Conservation (phyloP, 228 moss, liverwort and hornwort species). For the Sphagnum fallax region DNA sequence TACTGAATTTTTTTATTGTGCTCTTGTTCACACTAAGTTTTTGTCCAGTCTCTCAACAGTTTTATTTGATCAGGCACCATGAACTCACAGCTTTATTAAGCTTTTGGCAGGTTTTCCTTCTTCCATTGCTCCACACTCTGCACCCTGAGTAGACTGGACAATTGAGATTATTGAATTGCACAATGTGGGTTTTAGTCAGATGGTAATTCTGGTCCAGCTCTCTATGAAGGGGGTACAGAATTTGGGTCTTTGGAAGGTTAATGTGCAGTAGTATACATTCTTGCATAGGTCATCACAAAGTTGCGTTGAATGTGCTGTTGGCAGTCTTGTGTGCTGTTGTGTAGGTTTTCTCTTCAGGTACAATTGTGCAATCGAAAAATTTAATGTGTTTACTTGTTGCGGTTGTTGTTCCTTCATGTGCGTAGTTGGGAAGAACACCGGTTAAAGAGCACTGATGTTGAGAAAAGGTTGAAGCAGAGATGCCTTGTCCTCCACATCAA, state of each 20-base stretch:
- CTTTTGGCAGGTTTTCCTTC: neutral
- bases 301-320: conserved; percentile 33
- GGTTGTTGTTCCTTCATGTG: conserved; percentile 78
- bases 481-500: conserved; percentile 69
- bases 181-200: no score
- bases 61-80: no score
- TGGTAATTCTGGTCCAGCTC: no score
- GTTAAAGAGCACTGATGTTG: conserved; percentile 75
- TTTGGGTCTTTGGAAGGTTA: no score
- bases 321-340: conserved; percentile 23
- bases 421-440: conserved; percentile 80
- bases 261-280: no score
- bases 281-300: neutral
- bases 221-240: no score
- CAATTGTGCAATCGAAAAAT: neutral
- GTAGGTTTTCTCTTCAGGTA: conserved; percentile 3
- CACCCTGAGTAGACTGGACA: no score
- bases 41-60: neutral
- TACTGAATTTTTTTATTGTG: neutral
- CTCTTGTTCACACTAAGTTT: neutral
- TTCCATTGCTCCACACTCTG: neutral
- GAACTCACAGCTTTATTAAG: neutral
- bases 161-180: no score
- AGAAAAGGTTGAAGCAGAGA: conserved; percentile 70
- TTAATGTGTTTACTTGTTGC: conserved; percentile 60